Evolutionary conservation across 305 asterid species (phyloP), one percentile per base, ranked within the genome.

Genomic region (Fraxinus platypoda): DNA sequence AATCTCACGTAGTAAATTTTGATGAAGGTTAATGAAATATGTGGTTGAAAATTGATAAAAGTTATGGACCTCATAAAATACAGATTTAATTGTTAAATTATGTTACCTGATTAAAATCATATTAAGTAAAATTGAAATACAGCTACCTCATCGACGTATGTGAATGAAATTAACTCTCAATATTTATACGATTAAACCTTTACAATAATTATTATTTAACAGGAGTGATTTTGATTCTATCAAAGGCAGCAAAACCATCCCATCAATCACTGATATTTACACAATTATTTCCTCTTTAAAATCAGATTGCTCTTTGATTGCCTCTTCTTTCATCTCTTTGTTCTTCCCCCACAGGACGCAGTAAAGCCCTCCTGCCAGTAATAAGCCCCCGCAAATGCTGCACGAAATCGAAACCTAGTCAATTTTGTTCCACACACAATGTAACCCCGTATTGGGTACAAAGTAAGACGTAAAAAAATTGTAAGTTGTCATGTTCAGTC

Each of bases 301-400:
- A 78, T 82, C 88, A 4, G 28, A 19, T 35, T 81, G 78, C 23
- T 80, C 87, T 57, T 79, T 75, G 25, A 54, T 79, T 82, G 26
- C 85, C 57, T 85, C 77, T 4, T 33, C 74, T 73, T 84, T 31
- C 12, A 84, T 80, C 83, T 93, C 94, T 83, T 85, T 88, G 80
- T 81, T 87, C 86, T 89, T 90, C 52, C 94, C 97, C 97, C 97
- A 93, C 38, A 91, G 79, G 37, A 91, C 88, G 78, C 90, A 80
- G 86, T 91, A 93, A 19, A 93, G 80, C 2, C 97, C 97, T 38
- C 82, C 91, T 9, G 87, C 83, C 74, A 93, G 86, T 54, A 93
- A 75, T 23, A 91, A 35, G n/a, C 89, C 89, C 83, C 97, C 97
- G 84, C 85, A 88, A 17, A 93, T 78, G 85, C 97, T 93, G 91